Evolutionary conservation across 257 asterid genomes (phyloP).

Genomic region (Buddleja alternifolia): DNA sequence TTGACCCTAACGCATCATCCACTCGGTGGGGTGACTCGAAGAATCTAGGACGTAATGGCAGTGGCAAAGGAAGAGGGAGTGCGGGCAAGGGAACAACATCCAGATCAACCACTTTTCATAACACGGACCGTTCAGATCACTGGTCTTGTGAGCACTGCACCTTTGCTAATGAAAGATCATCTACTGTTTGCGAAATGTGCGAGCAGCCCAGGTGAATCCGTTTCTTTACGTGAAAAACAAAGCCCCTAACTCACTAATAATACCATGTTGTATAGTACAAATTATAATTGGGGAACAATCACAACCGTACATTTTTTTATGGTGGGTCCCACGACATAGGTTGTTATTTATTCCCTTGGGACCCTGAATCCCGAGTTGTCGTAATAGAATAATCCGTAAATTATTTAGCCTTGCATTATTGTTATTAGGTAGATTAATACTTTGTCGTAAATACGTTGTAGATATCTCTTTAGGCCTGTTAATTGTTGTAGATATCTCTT

Average conservation of each 20-base stretch:
- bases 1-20: constrained; percentile 57
- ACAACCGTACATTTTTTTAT: no score
- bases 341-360: no score
- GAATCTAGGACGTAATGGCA: constrained; percentile 44
- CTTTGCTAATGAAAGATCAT: constrained; percentile 56
- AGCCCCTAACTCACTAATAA: neutral
- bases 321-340: no score
- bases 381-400: no score
- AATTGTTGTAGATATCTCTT: no score
- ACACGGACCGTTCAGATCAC: constrained; percentile 59
- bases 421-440: neutral
- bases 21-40: constrained; percentile 66
- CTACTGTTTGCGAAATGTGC: constrained; percentile 70
- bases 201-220: constrained; percentile 56
- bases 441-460: neutral
- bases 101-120: constrained; percentile 57
- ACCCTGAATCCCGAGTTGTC: no score
- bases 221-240: neutral
- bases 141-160: constrained; percentile 87
- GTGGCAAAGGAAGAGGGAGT: constrained; percentile 59
- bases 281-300: no score
- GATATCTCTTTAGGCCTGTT: no score
- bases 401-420: constrained; percentile 22
- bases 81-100: constrained; percentile 69
- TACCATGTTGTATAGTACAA: constrained; percentile 29